Evolutionary conservation across 345 rosid genomes (phyloP).

Genomic region (Salix koriyanagi): DNA sequence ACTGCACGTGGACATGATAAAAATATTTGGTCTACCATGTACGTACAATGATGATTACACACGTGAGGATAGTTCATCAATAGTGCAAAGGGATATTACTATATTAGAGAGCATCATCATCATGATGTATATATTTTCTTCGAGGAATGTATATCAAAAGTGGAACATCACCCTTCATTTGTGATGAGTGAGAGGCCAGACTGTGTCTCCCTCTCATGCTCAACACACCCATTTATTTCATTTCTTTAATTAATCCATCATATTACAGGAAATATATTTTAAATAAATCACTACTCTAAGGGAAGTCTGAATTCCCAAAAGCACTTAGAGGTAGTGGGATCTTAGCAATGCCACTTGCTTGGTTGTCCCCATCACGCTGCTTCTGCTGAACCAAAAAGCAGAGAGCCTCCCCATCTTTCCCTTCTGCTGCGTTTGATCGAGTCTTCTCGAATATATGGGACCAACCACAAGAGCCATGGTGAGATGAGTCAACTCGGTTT

Average conservation of each 20-base stretch:
- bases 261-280: background rate
- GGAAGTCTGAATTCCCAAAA: constrained; percentile 5
- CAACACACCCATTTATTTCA: background rate
- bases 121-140: background rate
- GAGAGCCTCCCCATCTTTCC: constrained; percentile 19
- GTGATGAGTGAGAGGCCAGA: constrained; percentile 21
- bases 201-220: constrained; percentile 22
- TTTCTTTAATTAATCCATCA: background rate
- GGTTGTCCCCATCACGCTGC: constrained; percentile 17
- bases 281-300: background rate
- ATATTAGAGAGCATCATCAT: constrained; percentile 1
- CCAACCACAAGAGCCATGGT: background rate
- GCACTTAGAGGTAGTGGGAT: constrained; percentile 32
- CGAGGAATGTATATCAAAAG: constrained; percentile 39
- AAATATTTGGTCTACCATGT: constrained; percentile 53
- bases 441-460: constrained; percentile 21
- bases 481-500: constrained; percentile 1
- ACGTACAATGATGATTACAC: constrained; percentile 47
- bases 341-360: constrained; percentile 21
- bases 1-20: constrained; percentile 29
- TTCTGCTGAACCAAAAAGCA: background rate
- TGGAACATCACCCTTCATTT: constrained; percentile 29
- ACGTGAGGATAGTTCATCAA: constrained; percentile 49
- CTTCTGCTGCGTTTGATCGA: background rate
- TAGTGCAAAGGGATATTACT: background rate